Base-by-base conservation (phyloP, 2,329 filamentous ascomycete species). In the Chlorencoelia australis region DNA sequence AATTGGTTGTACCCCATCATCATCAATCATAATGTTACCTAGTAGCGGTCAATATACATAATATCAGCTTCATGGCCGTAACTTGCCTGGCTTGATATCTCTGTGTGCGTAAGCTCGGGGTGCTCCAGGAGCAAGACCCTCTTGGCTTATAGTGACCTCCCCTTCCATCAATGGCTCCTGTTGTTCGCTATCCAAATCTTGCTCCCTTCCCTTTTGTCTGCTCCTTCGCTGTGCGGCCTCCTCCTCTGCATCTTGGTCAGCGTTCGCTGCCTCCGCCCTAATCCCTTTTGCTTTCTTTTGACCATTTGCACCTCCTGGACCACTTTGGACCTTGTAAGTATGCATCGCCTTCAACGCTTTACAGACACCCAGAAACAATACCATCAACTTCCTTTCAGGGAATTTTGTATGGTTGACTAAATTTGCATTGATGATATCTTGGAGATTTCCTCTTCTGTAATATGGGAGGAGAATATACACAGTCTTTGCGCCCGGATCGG, bases 391-490 rank as follows among this genome's bases (percentile, higher is more conserved):
- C 57, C 79, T 74, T 65, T 96, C 89, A 1, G 89, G 87, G 53
- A 98, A 96, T 34, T 71, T 73, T 24, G 83, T 84, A 58, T 94
- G 86, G 61, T 96, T 96, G 60, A 98, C 89, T 37, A 96, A 68
- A 62, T 98, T 98, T 46, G 91, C 89, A 61, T 98, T 98, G 68
- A 98, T 96, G 57, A 93, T 82, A 63, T 98, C 91, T 64, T 98
- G 91, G 24, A 98, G 71, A 60, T 98, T 98, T 10, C 91, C 91
- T 47, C 89, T 73, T 52, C 87, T 72, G 65, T 95, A 98, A 66
- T 96, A 98, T 9, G 91, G 91, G 14, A 98, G 71, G 28, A 98
- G 69, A 43, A 98, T 91, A 61, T 98, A 98, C 35, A 96, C 91
- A 0, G 89, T 96, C 67, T 96, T 96, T 44, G 79, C 75, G 30